Percentiles rank a stretch among this genome's conserved stretches.
These are phyloP conservation scores for Plasmodium berghei DNA, from an alignment of 169 alveolate genomes.

Conservation along the genomic window DNA sequence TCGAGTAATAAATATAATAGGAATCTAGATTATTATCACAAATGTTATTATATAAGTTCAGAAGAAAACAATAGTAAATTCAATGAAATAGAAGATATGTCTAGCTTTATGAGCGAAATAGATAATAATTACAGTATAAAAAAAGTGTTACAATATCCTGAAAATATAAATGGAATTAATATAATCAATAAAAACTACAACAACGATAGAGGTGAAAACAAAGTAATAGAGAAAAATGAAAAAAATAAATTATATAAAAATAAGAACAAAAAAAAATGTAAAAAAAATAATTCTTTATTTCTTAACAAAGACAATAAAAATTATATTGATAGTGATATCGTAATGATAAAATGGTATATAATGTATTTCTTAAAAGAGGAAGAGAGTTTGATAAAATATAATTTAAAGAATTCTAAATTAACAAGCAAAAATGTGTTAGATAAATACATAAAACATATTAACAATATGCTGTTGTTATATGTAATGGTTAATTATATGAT, in stretches of 20 bases:
- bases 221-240: no score
- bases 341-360: conserved; percentile 33
- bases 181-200: no score
- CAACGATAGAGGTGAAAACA: no score
- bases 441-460: conserved; percentile 36
- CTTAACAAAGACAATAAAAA: neutral
- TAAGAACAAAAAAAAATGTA: neutral
- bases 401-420: neutral
- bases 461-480: conserved; percentile 21
- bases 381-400: neutral
- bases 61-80: neutral
- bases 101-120: no score
- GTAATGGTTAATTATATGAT: conserved; percentile 13
- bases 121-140: no score
- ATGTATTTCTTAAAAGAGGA: conserved; percentile 15
- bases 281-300: neutral
- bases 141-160: no score
- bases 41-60: neutral
- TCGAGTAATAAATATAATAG: no score
- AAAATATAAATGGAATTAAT: no score
- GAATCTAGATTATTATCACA: neutral
- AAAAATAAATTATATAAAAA: neutral
- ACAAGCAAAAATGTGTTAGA: conserved; percentile 12
- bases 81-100: no score
- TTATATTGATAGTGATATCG: conserved; percentile 25